Base-by-base conservation (phyloP, 495 filamentous ascomycete species). In the Penicillium diatomitis region DNA sequence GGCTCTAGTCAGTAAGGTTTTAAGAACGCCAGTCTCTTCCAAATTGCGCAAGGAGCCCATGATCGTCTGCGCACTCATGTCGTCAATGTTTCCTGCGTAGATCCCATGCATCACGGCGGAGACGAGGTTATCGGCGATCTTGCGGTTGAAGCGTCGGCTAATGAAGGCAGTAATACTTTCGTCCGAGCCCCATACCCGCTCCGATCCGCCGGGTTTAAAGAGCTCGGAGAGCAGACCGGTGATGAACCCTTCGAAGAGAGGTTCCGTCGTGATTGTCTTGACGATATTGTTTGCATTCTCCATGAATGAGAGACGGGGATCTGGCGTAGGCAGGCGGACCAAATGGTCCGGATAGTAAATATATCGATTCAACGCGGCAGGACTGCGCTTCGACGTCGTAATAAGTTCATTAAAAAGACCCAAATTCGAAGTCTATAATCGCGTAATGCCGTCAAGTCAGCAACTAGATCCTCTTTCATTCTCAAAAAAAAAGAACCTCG, bases 261-360 rank as follows among this genome's bases (percentile, higher is more conserved):
- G 86, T 52, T 95, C 85, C 0, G 53, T 66, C 0, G 80, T 47
- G 0, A 82, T n/a, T 27, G 61, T 70, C 4, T 33, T 41, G 6
- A 58, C 55, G 0, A 32, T 54, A 29, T 31, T 57, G 6, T 35
- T 56, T 27, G 58, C 57, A 32, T 62, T 71, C 7, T 52, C 54
- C 32, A 62, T 38, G 2, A 64, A 0, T 7, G 61, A 50, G 2
- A 46, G 42, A 7, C 61, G 54, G 28, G 56, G 51, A 7, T 67
- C 52, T 3, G 68, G 68, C 4, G 65, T 64, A 10, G 87, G 88
- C 52, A 91, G 54, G 36, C 76, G 73, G 38, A 92, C 87, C 30
- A 99, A 77, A 56, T 82, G 88, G 60, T 96, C 86, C 4, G 90
- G 88, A 56, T 94, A 96, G 74, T 95, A 97, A 43, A 98, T 76